phyloP scores from a whole-genome alignment of 805 yeast genomes.

The Starmera dryadoides region DNA sequence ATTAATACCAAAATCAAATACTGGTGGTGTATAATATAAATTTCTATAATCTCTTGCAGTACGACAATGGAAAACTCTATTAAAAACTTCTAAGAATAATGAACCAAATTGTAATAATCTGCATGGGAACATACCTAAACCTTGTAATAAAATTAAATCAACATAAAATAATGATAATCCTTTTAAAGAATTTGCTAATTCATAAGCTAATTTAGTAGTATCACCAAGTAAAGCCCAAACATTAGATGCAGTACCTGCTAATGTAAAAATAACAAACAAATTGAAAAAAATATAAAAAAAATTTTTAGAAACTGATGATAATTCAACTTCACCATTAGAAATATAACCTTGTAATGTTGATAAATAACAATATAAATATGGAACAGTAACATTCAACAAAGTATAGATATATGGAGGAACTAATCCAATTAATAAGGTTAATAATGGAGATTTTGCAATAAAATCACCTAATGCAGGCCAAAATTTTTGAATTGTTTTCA shows the following conservation, averaged over 20 bases:
- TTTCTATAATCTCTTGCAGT: slow-evolving; percentile 80
- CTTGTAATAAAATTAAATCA: slow-evolving; percentile 75
- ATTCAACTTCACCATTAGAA: slow-evolving; percentile 87
- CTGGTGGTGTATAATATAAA: slow-evolving; percentile 71
- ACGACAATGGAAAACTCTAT: slow-evolving; percentile 46
- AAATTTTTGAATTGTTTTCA: slow-evolving; percentile 69
- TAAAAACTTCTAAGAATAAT: slow-evolving; percentile 62
- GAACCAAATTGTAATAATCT: slow-evolving; percentile 75
- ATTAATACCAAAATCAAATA: slow-evolving; percentile 86
- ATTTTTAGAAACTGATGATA: slow-evolving; percentile 87
- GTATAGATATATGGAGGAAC: slow-evolving; percentile 91
- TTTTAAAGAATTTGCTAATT: slow-evolving; percentile 73
- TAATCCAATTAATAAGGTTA: slow-evolving; percentile 76
- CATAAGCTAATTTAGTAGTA: slow-evolving; percentile 83
- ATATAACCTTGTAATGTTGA: slow-evolving; percentile 82
- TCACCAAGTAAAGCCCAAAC: slow-evolving; percentile 78
- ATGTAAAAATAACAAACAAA: slow-evolving; percentile 85
- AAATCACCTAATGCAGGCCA: slow-evolving; percentile 79
- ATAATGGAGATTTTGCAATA: slow-evolving; percentile 56
- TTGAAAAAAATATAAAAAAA: slow-evolving; percentile 92
- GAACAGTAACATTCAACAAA: slow-evolving; percentile 71
- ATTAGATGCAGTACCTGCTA: slow-evolving; percentile 86
- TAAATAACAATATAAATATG: slow-evolving; percentile 77
- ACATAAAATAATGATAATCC: slow-evolving; percentile 84
- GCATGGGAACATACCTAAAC: slow-evolving; percentile 86